Evolutionary conservation across 345 rosid species (phyloP).

Genomic region (Salix arbutifolia): DNA sequence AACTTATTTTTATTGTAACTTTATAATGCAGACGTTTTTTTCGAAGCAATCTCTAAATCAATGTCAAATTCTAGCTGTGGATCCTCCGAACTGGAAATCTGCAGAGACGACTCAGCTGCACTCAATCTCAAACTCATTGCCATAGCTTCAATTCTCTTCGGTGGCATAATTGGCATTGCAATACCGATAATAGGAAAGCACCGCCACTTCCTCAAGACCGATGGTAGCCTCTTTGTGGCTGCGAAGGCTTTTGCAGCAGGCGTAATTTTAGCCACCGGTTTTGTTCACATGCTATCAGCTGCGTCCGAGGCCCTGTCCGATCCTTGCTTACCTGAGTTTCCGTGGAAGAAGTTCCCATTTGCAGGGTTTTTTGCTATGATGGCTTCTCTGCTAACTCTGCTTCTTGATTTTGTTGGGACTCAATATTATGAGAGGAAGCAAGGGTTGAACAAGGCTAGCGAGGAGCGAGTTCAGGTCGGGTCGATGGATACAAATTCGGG

Average conservation of each 20-base stretch:
- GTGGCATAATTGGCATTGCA: conserved; percentile 61
- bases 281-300: conserved; percentile 83
- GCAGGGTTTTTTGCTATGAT: conserved; percentile 84
- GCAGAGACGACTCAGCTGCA: conserved; percentile 63
- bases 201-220: conserved; percentile 55
- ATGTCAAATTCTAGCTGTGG: conserved; percentile 38
- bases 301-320: conserved; percentile 55
- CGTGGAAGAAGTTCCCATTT: conserved; percentile 83
- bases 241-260: conserved; percentile 93
- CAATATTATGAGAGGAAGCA: conserved; percentile 87
- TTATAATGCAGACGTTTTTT: conserved; percentile 28
- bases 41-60: conserved; percentile 25
- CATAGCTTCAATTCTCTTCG: conserved; percentile 62
- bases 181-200: conserved; percentile 71
- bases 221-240: conserved; percentile 61
- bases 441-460: conserved; percentile 38
- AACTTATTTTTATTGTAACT: too few species aligned
- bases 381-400: conserved; percentile 64
- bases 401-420: conserved; percentile 79
- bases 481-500: conserved; percentile 33
- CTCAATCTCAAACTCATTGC: conserved; percentile 59
- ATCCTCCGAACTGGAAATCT: conserved; percentile 41
- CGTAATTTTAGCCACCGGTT: conserved; percentile 90
- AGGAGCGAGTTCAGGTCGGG: conserved; percentile 40
- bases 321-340: conserved; percentile 65